Base-by-base conservation (phyloP, 2,329 filamentous ascomycete genomes). In the Xylaria arbuscula region DNA sequence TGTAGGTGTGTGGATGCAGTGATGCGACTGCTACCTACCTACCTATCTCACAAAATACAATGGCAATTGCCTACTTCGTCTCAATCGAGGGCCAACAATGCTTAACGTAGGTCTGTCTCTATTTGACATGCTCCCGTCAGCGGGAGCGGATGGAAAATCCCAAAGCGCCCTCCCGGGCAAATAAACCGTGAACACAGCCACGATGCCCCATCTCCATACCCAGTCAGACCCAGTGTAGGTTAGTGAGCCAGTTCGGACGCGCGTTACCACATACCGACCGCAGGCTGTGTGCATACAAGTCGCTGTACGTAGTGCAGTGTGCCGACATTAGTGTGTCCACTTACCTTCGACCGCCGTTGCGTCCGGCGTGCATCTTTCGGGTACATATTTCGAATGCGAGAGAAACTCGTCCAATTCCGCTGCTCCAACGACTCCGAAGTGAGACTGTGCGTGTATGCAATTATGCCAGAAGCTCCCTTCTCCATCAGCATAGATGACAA, bases 111-210 rank as follows among this genome's bases (percentile, higher is more conserved):
- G 15, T 40, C 38, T 15, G n/a, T n/a, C n/a, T 7, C 45, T 47
- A 34, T 55, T 28, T 45, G n/a, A 8, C 53, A 40, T 34, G 15
- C 17, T 50, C 40, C 15, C 36, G 48, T 47, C 38, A 28, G 11
- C 13, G 8, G 48, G 45, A 64, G 22, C 40, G 34, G 53, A 15
- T 17, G 40, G 40, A 45, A 45, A 48, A 40, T 57, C 34, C 45
- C 34, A 45, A 45, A 22, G 38, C 15, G 53, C 45, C 50, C 62
- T 13, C 36, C 45, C 51, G 48, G n/a, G n/a, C 51, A 61, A 62
- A 40, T 38, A 7, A 55, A 57, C 38, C 62, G 48, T 24, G 5
- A 61, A 54, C 64, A 61, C 64, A 69, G 67, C 64, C 63, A 69
- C 67, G 59, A 53, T 53, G 45, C 66, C 58, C 65, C 48, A 60